phyloP scores from a whole-genome alignment of 2,329 filamentous ascomycete species.

The Penicillium sp. region DNA sequence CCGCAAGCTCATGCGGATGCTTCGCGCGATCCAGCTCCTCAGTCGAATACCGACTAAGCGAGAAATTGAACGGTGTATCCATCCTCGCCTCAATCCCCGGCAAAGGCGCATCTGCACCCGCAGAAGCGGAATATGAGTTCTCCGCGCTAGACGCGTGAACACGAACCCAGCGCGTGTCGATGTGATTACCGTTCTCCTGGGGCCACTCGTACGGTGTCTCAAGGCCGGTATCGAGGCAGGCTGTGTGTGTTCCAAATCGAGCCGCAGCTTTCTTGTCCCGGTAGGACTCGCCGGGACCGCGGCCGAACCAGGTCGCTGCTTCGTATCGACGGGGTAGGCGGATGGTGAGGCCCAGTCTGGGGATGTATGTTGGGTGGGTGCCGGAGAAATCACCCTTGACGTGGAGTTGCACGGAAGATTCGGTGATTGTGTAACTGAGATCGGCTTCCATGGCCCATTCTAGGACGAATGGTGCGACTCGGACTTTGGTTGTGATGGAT shows the following conservation, averaged over 20 bases:
- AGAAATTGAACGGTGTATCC: constrained; percentile 59
- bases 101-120: constrained; percentile 22
- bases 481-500: constrained; percentile 54
- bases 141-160: constrained; percentile 17
- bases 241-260: constrained; percentile 59
- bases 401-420: constrained; percentile 43
- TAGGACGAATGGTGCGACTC: constrained; percentile 64
- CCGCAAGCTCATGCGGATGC: constrained; percentile 67
- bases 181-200: constrained; percentile 70
- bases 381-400: constrained; percentile 55
- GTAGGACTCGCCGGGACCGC: constrained; percentile 70
- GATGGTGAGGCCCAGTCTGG: constrained; percentile 67
- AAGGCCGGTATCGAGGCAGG: constrained; percentile 49
- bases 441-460: constrained; percentile 63
- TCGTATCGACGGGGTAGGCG: constrained; percentile 56
- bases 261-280: constrained; percentile 68
- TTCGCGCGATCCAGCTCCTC: constrained; percentile 62
- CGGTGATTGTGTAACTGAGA: constrained; percentile 60
- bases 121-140: constrained; percentile 5
- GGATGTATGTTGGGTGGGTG: constrained; percentile 49
- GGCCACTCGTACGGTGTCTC: constrained; percentile 69
- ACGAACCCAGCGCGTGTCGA: constrained; percentile 64
- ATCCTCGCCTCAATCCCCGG: constrained; percentile 35
- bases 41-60: constrained; percentile 60
- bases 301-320: constrained; percentile 65